Evolutionary conservation across 148 eudicot species (phyloP), one percentile per base, ranked within the genome.

Genomic region (Polygonum aviculare): DNA sequence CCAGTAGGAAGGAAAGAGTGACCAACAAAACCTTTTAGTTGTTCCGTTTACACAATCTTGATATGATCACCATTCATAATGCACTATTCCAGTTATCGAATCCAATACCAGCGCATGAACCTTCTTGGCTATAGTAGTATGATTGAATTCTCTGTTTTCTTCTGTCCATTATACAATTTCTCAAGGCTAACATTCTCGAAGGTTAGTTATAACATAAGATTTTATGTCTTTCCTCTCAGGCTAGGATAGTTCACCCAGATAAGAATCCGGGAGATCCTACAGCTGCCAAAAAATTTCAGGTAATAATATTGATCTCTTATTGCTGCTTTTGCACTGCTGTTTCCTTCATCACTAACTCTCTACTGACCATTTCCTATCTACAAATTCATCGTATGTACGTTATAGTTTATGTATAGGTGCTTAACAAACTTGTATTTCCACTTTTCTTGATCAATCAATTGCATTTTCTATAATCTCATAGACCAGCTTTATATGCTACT

Each of bases 221-320:
- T 49, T 54, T 9, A 55, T 49, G 11, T 69, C 22, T 75, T 65
- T 36, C 31, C 65, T 39, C 74, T 78, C 80, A 94, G 98, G 98
- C 98, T 83, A 92, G 93, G 83, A 62, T 76, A 73, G 95, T 90
- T 78, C 98, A 94, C 78, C 98, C 98, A 74, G 98, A 94, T 79
- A 94, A 94, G 86, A 90, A 94, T 84, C 93, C 93, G n/a, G 93
- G 93, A 77, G 92, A 90, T 77, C 91, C 98, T 76, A 76, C 87
- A 76, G 90, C 98, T 81, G 97, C 97, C 73, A 87, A 78, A n/a
- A 90, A 88, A 78, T 94, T 94, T 80, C 95, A 89, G 91, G 98
- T 94, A 82, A 57, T 21, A 2, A n/a, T n/a, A n/a, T n/a, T n/a
- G n/a, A n/a, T n/a, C n/a, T n/a, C n/a, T 3, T 81, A 49, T 8